phyloP scores from a whole-genome alignment of 2,329 filamentous ascomycete species.

The Apiospora kogelbergensis region DNA sequence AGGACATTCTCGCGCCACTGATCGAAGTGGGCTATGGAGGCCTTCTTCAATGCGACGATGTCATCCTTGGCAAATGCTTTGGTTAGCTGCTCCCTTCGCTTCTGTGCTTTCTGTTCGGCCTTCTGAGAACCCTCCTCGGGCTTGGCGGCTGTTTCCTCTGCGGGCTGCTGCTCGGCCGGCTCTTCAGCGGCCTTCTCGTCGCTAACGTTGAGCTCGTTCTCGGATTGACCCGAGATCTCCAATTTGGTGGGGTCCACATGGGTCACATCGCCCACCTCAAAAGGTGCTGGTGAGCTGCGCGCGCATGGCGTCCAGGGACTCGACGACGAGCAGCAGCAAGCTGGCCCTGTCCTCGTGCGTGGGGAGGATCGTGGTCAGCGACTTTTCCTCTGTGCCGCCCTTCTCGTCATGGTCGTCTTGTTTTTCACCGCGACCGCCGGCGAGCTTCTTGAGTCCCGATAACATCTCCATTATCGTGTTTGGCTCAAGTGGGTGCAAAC shows the following conservation, averaged over 20 bases:
- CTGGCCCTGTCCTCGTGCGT: slow-evolving; percentile 19
- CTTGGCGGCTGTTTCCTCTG: neutral
- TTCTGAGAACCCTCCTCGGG: neutral
- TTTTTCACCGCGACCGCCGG: neutral
- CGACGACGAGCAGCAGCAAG: slow-evolving; percentile 19
- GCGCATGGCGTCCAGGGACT: slow-evolving; percentile 18
- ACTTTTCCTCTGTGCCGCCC: slow-evolving; percentile 16
- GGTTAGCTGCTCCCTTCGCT: slow-evolving; percentile 19
- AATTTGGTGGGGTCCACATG: slow-evolving; percentile 7
- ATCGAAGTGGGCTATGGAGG: slow-evolving; percentile 28
- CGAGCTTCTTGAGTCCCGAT: slow-evolving; percentile 8
- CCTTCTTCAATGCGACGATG: slow-evolving; percentile 25
- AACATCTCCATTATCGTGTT: neutral
- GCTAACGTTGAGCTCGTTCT: neutral
- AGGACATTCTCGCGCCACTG: slow-evolving; percentile 30
- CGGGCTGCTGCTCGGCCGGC: neutral
- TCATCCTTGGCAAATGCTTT: slow-evolving; percentile 24
- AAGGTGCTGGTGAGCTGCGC: slow-evolving; percentile 14
- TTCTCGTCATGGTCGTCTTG: neutral
- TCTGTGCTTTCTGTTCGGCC: slow-evolving; percentile 18
- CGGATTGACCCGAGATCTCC: neutral
- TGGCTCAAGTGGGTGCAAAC: neutral
- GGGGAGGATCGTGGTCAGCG: slow-evolving; percentile 20
- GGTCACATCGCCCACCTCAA: slow-evolving; percentile 11
- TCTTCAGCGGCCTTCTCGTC: slow-evolving; percentile 10